A percentile compares a stretch with the other conserved stretches of the same genome.
Evolutionary conservation across 495 filamentous ascomycete species (phyloP).

Genomic region (Annulohypoxylon moriforme): DNA sequence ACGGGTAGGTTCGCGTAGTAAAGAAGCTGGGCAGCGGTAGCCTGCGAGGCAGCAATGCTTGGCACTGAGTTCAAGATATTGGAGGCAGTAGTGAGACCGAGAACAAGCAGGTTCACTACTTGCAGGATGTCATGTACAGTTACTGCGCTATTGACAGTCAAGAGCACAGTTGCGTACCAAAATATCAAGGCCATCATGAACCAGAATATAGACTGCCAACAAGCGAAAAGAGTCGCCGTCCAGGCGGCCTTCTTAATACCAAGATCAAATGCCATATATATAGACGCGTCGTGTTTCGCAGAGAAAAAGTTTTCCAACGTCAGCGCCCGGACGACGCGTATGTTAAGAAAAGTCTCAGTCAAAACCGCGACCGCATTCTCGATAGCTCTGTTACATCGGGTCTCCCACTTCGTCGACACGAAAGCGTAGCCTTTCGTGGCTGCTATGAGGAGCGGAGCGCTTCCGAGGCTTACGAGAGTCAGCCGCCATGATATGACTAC

Average conservation of each 20-base stretch:
- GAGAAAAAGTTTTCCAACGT: slow-evolving; percentile 81
- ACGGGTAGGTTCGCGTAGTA: slow-evolving; percentile 69
- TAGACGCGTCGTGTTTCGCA: slow-evolving; percentile 69
- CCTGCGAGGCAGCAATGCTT: slow-evolving; percentile 77
- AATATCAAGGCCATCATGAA: slow-evolving; percentile 86
- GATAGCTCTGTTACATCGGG: slow-evolving; percentile 69
- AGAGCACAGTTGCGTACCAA: slow-evolving; percentile 79
- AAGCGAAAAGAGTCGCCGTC: slow-evolving; percentile 78
- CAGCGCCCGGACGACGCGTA: slow-evolving; percentile 81
- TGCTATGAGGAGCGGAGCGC: slow-evolving; percentile 73
- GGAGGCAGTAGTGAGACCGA: slow-evolving; percentile 78
- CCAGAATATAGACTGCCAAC: slow-evolving; percentile 74
- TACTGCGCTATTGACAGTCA: slow-evolving; percentile 57
- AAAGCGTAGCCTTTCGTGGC: slow-evolving; percentile 70
- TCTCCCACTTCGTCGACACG: slow-evolving; percentile 77
- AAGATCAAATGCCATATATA: slow-evolving; percentile 59
- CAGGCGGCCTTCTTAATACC: slow-evolving; percentile 70
- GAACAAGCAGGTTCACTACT: slow-evolving; percentile 84
- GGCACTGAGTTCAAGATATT: slow-evolving; percentile 78
- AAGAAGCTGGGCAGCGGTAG: slow-evolving; percentile 78
- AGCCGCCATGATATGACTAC: slow-evolving; percentile 81
- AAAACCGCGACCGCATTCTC: slow-evolving; percentile 68
- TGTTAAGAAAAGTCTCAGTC: slow-evolving; percentile 82
- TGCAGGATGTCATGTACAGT: slow-evolving; percentile 70
- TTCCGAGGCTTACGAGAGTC: slow-evolving; percentile 78